These are phyloP conservation scores for Fusarium sp. DNA, from an alignment of 2,329 filamentous ascomycete species.

Conservation along the genomic window DNA sequence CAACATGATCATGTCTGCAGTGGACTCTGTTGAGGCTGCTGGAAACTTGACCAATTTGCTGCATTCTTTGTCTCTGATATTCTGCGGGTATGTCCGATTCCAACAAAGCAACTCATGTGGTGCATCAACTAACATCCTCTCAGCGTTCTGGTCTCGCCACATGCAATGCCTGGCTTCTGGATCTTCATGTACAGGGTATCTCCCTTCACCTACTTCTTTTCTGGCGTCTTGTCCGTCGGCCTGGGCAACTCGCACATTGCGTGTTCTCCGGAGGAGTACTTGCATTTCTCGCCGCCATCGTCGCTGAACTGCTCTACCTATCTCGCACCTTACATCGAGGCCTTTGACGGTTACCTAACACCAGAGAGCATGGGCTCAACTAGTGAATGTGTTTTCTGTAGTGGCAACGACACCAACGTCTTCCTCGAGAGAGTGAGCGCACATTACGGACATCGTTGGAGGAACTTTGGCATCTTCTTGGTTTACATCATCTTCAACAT, in stretches of 20 bases:
- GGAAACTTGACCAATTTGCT: constrained; percentile 47
- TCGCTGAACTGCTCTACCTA: constrained; percentile 70
- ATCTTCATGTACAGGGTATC: constrained; percentile 70
- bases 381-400: constrained; percentile 65
- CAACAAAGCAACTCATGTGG: no score
- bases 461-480: constrained; percentile 73
- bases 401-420: constrained; percentile 60
- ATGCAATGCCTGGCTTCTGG: constrained; percentile 66
- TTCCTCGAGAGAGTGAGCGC: constrained; percentile 61
- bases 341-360: constrained; percentile 62
- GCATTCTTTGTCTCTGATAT: no score
- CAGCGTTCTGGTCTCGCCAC: constrained; percentile 43
- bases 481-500: constrained; percentile 68
- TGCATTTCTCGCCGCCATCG: constrained; percentile 70
- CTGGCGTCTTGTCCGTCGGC: constrained; percentile 74
- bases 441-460: constrained; percentile 69
- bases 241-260: constrained; percentile 72
- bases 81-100: no score
- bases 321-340: constrained; percentile 60
- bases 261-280: constrained; percentile 76
- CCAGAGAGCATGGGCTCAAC: constrained; percentile 58
- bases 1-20: constrained; percentile 75
- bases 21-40: constrained; percentile 71
- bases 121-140: no score
- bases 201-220: constrained; percentile 83